phyloP scores from a whole-genome alignment of 164 flowering plant genomes.

The Annona cherimola region DNA sequence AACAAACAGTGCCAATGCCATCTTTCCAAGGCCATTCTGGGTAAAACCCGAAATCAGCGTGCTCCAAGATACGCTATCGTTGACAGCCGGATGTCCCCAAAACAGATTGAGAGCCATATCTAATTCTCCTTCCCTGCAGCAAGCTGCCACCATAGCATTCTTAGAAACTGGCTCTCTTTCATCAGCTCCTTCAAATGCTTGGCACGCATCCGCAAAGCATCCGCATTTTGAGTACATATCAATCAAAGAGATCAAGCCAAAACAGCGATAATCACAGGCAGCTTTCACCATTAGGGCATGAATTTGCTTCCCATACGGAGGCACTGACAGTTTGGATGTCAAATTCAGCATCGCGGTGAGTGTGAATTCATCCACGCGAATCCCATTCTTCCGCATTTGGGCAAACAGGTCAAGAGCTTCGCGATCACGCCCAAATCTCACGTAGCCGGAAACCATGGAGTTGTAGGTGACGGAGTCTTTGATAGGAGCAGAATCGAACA shows the following conservation, averaged over 20 bases:
- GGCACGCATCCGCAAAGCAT: slow-evolving; percentile 36
- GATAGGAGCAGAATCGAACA: slow-evolving; percentile 49
- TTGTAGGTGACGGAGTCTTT: slow-evolving; percentile 75
- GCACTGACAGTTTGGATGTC: slow-evolving; percentile 33
- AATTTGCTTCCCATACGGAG: slow-evolving; percentile 49
- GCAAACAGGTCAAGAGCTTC: slow-evolving; percentile 42
- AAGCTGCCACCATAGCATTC: slow-evolving; percentile 83
- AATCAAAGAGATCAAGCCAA: slow-evolving; percentile 52
- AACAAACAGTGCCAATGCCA: slow-evolving; percentile 43
- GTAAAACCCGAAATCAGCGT: slow-evolving; percentile 63
- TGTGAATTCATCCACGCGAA: slow-evolving; percentile 52
- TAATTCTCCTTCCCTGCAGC: slow-evolving; percentile 69
- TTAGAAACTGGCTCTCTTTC: slow-evolving; percentile 44
- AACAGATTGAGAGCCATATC: slow-evolving; percentile 53
- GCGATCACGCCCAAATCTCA: slow-evolving; percentile 25
- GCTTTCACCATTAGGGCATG: slow-evolving; percentile 68
- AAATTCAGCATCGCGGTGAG: slow-evolving; percentile 64
- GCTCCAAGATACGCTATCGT: slow-evolving; percentile 74
- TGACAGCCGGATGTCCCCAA: slow-evolving; percentile 33
- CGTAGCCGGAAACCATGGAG: slow-evolving; percentile 60
- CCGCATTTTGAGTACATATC: slow-evolving; percentile 88
- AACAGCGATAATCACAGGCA: slow-evolving; percentile 38
- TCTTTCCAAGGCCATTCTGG: slow-evolving; percentile 44
- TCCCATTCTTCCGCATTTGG: slow-evolving; percentile 36
- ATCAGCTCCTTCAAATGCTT: slow-evolving; percentile 34